Percentiles rank a stretch among this genome's conserved stretches.
Conservation (phyloP, 768 basidiomycete species). For the Boletus sp. region DNA sequence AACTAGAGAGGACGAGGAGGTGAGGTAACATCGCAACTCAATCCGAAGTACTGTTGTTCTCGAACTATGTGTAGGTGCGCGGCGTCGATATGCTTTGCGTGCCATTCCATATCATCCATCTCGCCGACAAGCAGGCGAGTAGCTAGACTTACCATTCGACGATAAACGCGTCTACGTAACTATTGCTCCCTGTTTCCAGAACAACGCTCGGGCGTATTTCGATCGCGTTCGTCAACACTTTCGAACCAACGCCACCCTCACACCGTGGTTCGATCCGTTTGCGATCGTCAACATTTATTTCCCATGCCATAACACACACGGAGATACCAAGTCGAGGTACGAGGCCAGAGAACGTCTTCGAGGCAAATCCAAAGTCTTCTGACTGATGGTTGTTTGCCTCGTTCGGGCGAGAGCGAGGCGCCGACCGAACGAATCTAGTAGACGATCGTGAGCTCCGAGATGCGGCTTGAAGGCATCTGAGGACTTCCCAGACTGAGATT, state of each 20-base stretch:
- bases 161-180: background rate
- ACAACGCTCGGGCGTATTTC: background rate
- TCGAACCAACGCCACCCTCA: background rate
- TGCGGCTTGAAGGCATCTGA: too few relatives aligned
- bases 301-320: background rate
- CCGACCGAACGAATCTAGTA: background rate
- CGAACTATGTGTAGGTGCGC: too few relatives aligned
- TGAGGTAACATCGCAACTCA: conserved; percentile 1
- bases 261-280: background rate
- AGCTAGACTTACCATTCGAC: background rate
- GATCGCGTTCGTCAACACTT: background rate
- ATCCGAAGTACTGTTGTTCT: background rate
- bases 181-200: background rate
- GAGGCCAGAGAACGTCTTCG: background rate
- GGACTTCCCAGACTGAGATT: background rate
- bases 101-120: background rate
- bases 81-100: too few relatives aligned
- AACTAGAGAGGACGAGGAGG: background rate
- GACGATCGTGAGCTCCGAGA: background rate
- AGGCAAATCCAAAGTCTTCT: background rate
- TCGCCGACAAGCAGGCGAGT: background rate
- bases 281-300: background rate
- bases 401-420: background rate
- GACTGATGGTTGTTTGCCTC: background rate
- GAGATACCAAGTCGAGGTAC: background rate